Percentiles rank a stretch among this genome's conserved stretches.
Conservation (phyloP, 2,329 filamentous ascomycete genomes). For the Nigrograna mackinnonii region DNA sequence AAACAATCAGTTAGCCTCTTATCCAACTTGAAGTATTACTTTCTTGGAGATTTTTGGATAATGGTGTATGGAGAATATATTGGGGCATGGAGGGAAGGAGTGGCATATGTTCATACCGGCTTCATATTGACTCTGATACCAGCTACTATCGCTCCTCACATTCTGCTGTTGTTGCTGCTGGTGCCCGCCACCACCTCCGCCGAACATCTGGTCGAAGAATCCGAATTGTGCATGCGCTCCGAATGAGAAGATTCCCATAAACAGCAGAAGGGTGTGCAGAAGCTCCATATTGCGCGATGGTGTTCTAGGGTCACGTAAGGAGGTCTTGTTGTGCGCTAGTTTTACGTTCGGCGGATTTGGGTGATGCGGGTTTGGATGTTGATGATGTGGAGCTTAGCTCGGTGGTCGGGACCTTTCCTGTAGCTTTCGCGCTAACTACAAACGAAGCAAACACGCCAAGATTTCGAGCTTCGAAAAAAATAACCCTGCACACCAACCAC, state of each 20-base stretch:
- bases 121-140: constrained; percentile 75
- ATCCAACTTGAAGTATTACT: too few relatives aligned
- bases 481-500: background rate
- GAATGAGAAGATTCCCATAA: constrained; percentile 59
- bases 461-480: constrained; percentile 6
- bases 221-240: constrained; percentile 80
- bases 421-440: too few relatives aligned
- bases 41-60: too few relatives aligned
- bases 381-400: constrained; percentile 24
- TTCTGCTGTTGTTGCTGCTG: constrained; percentile 71
- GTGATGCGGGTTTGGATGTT: constrained; percentile 13
- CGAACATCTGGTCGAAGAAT: constrained; percentile 99
- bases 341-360: background rate
- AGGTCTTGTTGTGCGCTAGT: background rate
- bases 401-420: too few relatives aligned
- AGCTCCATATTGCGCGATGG: constrained; percentile 31
- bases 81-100: background rate
- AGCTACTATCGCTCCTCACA: constrained; percentile 78
- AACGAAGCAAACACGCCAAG: constrained; percentile 21
- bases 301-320: background rate
- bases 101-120: constrained; percentile 56
- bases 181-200: constrained; percentile 50
- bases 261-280: constrained; percentile 31
- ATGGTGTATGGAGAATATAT: background rate
- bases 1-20: constrained; percentile 5